Evolutionary conservation across 805 yeast species (phyloP), one percentile per base, ranked within the genome.

Genomic region (Nakazawaea peltata): DNA sequence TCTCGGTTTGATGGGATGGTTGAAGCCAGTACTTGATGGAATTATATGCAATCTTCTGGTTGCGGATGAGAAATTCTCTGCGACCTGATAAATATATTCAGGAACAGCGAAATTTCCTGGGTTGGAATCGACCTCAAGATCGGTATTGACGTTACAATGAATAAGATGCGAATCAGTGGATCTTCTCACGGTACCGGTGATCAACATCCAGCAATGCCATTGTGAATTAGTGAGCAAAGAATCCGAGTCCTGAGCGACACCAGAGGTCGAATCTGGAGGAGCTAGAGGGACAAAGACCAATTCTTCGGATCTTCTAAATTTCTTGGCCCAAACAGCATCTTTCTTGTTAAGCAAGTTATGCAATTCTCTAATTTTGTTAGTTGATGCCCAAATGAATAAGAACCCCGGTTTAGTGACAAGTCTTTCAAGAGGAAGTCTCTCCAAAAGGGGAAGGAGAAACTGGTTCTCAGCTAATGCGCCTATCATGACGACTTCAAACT

Each of bases 201-300:
- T 82, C 47, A 96, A 90, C 96, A 88, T 87, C 83, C 95, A 82
- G 49, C 97, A 88, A 58, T 90, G 97, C 95, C 96, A 88, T 57
- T 82, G 92, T 56, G 82, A 77, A 40, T 78, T 74, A 41, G 74
- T 77, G 37, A 83, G 66, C 18, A n/a, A n/a, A n/a, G n/a, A n/a
- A n/a, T n/a, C n/a, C n/a, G n/a, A n/a, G n/a, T n/a, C n/a, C n/a
- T n/a, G n/a, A n/a, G n/a, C n/a, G n/a, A n/a, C n/a, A n/a, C n/a
- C n/a, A n/a, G n/a, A n/a, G n/a, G n/a, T n/a, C n/a, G n/a, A n/a
- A n/a, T n/a, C n/a, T n/a, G 23, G 23, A 10, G 0, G 92, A 79
- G 19, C 73, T 67, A 2, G n/a, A n/a, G 90, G 85, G 11, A 85
- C 74, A 50, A 82, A 88, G 0, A 86, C 85, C 38, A 90, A 63